Conservation (phyloP, 495 filamentous ascomycete genomes). For the Amphirosellinia nigrospora region DNA sequence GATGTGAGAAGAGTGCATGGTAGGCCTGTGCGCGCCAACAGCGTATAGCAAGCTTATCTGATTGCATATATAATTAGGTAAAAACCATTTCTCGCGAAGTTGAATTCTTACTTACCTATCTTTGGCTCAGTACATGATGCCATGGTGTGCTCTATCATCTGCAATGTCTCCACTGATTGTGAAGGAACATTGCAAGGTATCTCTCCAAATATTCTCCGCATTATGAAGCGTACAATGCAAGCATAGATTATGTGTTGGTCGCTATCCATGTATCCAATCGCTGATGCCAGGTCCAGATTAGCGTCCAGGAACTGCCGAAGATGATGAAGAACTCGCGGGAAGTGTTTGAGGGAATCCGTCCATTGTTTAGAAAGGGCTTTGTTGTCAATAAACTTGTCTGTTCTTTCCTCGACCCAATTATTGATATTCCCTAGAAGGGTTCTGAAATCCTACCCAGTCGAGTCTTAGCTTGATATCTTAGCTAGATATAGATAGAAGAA, state of each 20-base stretch:
- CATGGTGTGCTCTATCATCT: not conserved
- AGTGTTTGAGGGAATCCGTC: not conserved
- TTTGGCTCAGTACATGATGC: not conserved
- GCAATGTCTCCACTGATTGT: not conserved
- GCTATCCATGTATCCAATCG: not conserved
- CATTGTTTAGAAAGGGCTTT: not conserved
- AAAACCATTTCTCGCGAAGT: no score
- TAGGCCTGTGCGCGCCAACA: not conserved
- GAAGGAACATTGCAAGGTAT: not conserved
- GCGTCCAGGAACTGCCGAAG: not conserved
- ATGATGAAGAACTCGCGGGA: not conserved
- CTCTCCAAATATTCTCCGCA: not conserved
- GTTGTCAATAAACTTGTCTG: not conserved
- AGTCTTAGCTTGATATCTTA: not conserved
- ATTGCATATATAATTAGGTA: not conserved
- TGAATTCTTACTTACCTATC: no score
- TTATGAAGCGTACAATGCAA: not conserved
- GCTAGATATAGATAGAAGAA: not conserved
- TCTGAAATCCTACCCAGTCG: not conserved
- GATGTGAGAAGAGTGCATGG: constrained; percentile 6
- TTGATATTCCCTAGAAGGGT: not conserved
- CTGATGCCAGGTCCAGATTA: not conserved
- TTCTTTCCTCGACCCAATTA: not conserved
- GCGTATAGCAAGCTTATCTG: not conserved
- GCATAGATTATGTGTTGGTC: constrained; percentile 4